Base-by-base conservation (phyloP, 352 stramenopile genomes). In the Globisporangium recalcitrans region DNA sequence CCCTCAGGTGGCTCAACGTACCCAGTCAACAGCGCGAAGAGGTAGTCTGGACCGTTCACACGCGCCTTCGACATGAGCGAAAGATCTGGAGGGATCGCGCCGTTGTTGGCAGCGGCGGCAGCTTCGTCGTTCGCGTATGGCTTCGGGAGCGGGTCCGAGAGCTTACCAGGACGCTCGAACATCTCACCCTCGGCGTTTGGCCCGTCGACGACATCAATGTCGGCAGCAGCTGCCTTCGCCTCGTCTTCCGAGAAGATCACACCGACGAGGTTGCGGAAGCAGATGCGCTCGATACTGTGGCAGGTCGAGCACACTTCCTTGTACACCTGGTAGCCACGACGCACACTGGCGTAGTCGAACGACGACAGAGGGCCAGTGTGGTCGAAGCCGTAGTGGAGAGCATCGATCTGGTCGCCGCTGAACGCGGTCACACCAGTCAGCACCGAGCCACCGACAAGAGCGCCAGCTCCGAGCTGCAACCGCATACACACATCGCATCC, bases 251-350 rank as follows among this genome's bases (percentile, higher is more conserved):
- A 95, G 78, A 98, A 97, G 36, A 96, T 98, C 38, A 99, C 96
- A 36, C 96, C 97, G 11, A 99, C 91, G 9, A 99, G 75, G 77
- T 99, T 98, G 69, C 97, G 95, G 80, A 98, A 99, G 76, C 93
- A 93, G 68, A 99, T 97, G 54, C 95, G 91, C 61, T 99, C 87
- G 47, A 99, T 70, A 48, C 79, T 97, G 80, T 99, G 97, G 78
- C 97, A 99, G 51, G 95, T 97, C 38, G 97, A 86, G 80, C 97
- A 99, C 48, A 99, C 96, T 74, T 99, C 90, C 70, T 97, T 97
- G 83, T 99, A 99, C 46, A 99, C 97, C 77, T 99, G 97, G 87
- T 98, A 99, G 14, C 97, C 97, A 68, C 97, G 94, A 73, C 97
- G 96, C 65, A 99, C 94, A 34, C 82, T 95, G 42, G 88, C 87